Conservation (phyloP, 1,139 yeast species). For the Blastobotrys indianensis region DNA sequence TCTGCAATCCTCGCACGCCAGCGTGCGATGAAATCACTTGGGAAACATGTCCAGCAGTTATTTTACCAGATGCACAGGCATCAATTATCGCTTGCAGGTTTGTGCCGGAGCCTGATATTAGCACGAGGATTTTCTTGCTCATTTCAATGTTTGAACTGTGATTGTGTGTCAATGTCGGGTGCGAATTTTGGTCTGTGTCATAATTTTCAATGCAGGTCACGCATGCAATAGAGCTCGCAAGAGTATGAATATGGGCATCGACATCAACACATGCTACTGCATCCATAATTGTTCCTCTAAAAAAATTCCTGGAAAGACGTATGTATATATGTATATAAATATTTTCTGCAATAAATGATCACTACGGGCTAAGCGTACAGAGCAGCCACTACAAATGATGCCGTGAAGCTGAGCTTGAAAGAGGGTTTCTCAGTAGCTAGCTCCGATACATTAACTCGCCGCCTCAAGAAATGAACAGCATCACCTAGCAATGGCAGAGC, state of each 20-base stretch:
- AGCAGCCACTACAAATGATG: conserved; percentile 61
- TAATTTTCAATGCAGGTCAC: no score
- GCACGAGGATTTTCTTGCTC: conserved; percentile 49
- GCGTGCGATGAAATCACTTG: conserved; percentile 80
- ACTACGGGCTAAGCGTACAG: conserved; percentile 38
- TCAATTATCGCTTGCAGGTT: conserved; percentile 91
- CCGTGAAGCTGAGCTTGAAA: conserved; percentile 55
- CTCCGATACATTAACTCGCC: conserved; percentile 44
- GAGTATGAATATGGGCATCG: no score
- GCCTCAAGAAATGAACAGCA: conserved; percentile 42
- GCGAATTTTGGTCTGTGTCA: no score
- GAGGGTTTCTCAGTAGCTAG: conserved; percentile 58
- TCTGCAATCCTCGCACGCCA: conserved; percentile 73
- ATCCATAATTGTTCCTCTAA: no score
- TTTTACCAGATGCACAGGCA: conserved; percentile 44
- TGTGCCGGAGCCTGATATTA: conserved; percentile 92
- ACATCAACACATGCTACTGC: no score
- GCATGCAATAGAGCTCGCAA: no score
- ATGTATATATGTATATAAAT: neutral
- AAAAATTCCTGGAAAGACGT: no score
- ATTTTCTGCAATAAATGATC: neutral
- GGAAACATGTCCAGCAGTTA: conserved; percentile 50
- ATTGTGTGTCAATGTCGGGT: no score
- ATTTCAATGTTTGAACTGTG: neutral
- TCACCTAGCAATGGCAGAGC: conserved; percentile 42